Conservation (phyloP, 2,329 filamentous ascomycete species). For the Xylariomycetidae sp. region DNA sequence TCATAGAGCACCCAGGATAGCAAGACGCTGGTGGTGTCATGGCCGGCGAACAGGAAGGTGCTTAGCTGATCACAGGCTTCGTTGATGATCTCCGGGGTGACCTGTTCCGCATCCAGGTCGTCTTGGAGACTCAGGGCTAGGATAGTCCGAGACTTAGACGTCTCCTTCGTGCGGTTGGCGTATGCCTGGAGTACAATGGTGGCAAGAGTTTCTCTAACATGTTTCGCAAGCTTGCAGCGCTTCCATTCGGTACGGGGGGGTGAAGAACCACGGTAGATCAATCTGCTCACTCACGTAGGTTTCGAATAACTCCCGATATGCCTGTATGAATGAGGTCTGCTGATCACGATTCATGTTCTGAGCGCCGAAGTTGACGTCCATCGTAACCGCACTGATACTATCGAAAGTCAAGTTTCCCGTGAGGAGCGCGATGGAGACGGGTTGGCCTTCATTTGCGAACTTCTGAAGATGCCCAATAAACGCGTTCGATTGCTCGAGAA, state of each 20-base stretch:
- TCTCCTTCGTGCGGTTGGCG: not conserved
- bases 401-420: not conserved
- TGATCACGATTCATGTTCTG: not conserved
- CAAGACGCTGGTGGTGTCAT: slow-evolving; percentile 2
- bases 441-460: not conserved
- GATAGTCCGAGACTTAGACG: slow-evolving; percentile 6
- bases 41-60: slow-evolving; percentile 2
- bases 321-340: not conserved
- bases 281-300: not conserved
- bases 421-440: not conserved
- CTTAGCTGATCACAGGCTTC: slow-evolving; percentile 1
- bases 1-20: slow-evolving; percentile 2
- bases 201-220: not conserved
- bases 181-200: not conserved
- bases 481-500: not conserved
- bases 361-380: not conserved
- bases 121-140: not conserved
- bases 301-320: not conserved
- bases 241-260: not conserved
- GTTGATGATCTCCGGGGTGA: not conserved
- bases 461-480: not conserved
- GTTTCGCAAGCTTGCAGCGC: not conserved
- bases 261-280: not conserved
- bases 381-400: not conserved
- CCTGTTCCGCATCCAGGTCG: not conserved